Percentiles rank a stretch among this genome's conserved stretches.
These are phyloP conservation scores for Candida taoyuanica DNA, from an alignment of 805 yeast species.

Conservation along the genomic window DNA sequence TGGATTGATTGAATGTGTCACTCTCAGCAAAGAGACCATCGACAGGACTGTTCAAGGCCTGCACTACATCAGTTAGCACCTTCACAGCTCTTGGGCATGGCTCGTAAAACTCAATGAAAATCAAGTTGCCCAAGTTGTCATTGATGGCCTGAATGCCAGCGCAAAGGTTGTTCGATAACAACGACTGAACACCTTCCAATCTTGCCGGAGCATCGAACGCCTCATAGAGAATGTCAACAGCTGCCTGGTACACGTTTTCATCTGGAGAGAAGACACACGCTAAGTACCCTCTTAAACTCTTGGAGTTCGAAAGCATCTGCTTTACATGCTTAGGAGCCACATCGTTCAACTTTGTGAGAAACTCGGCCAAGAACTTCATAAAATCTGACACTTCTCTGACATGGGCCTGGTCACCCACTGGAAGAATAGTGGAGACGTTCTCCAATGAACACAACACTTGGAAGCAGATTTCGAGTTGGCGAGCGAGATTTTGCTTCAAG, in stretches of 20 bases:
- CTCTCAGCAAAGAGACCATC: constrained; percentile 46
- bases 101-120: constrained; percentile 49
- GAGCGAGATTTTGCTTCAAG: constrained; percentile 23
- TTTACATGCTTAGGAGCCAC: constrained; percentile 34
- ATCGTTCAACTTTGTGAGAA: constrained; percentile 38
- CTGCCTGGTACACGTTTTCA: constrained; percentile 55
- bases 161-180: constrained; percentile 42
- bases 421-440: constrained; percentile 28
- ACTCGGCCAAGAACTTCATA: constrained; percentile 28
- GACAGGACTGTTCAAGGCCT: constrained; percentile 60
- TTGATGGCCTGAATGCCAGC: constrained; percentile 47
- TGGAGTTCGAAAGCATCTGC: constrained; percentile 35
- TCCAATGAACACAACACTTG: constrained; percentile 24
- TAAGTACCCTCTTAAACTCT: constrained; percentile 63
- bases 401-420: constrained; percentile 23
- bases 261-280: constrained; percentile 66
- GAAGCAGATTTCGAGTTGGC: constrained; percentile 21
- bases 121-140: constrained; percentile 40
- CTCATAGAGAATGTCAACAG: constrained; percentile 68
- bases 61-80: constrained; percentile 67
- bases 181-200: constrained; percentile 61
- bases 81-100: constrained; percentile 74
- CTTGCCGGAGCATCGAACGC: constrained; percentile 79
- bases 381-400: constrained; percentile 26
- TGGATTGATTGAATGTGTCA: constrained; percentile 21